Conservation (phyloP, 495 filamentous ascomycete species). For the Trichocladium uniseriatum region DNA sequence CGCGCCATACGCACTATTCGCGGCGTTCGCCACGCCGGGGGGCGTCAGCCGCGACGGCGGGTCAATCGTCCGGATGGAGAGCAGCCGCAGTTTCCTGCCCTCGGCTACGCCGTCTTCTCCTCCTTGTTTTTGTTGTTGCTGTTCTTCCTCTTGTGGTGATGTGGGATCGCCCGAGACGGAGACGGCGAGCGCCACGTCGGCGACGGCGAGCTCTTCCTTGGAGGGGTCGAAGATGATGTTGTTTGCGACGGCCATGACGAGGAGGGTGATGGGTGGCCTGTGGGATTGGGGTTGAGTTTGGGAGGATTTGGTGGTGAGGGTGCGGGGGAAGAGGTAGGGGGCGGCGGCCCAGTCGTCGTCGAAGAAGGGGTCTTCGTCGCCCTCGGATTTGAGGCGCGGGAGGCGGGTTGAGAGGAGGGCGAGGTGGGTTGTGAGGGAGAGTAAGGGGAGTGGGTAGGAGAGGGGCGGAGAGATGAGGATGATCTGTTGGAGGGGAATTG, state of each 20-base stretch:
- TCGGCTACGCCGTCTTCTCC: background rate
- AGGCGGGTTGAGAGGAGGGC: conserved; percentile 85
- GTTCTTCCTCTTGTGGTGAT: background rate
- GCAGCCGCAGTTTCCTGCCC: conserved; percentile 34
- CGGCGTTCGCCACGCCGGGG: conserved; percentile 57
- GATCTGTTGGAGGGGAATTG: conserved; percentile 46
- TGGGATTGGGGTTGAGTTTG: background rate
- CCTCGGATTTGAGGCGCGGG: conserved; percentile 70
- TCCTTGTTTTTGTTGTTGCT: background rate
- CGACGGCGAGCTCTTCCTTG: conserved; percentile 83
- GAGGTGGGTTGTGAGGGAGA: conserved; percentile 88
- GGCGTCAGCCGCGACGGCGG: conserved; percentile 50
- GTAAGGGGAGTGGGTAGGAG: conserved; percentile 83
- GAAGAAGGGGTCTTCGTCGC: conserved; percentile 93
- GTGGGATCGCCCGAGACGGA: conserved; percentile 43
- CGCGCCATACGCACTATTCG: conserved; percentile 53
- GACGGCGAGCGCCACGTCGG: conserved; percentile 76
- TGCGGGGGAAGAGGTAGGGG: conserved; percentile 60
- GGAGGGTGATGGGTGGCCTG: conserved; percentile 73
- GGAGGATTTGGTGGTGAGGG: background rate
- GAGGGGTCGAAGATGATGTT: conserved; percentile 93
- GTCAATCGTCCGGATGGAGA: conserved; percentile 60
- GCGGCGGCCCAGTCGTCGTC: conserved; percentile 94
- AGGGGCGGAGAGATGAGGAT: conserved; percentile 85
- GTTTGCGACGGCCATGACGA: conserved; percentile 75